Percentiles rank a stretch among this genome's conserved stretches.
Conservation (phyloP, 768 basidiomycete species). For the Steccherinum ochraceum region DNA sequence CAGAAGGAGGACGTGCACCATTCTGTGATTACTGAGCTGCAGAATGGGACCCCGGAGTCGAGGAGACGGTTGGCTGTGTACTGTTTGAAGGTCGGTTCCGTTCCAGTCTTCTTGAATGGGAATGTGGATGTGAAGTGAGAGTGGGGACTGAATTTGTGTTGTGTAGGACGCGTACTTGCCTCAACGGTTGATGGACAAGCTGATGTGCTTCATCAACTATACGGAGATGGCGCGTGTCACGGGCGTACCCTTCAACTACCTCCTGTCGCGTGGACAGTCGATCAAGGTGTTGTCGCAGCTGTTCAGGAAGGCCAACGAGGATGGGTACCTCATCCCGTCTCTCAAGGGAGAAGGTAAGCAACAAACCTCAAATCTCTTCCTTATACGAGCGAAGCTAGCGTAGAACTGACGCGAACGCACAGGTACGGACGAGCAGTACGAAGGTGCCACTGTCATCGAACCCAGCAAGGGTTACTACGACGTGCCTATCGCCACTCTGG, state of each 20-base stretch:
- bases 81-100: conserved; percentile 76
- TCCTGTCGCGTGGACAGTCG: conserved; percentile 91
- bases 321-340: conserved; percentile 85
- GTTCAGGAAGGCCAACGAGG: conserved; percentile 86
- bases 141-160: neutral
- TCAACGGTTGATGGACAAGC: conserved; percentile 90
- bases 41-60: conserved; percentile 94
- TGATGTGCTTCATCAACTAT: conserved; percentile 99
- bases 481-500: conserved; percentile 92
- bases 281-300: conserved; percentile 98
- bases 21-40: conserved; percentile 95
- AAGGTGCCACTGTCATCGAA: conserved; percentile 98
- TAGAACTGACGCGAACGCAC: neutral
- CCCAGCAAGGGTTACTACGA: conserved; percentile 96
- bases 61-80: conserved; percentile 91
- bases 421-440: conserved; percentile 95
- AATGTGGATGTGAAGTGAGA: neutral
- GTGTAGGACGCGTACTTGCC: conserved; percentile 94
- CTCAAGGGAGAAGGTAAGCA: conserved; percentile 79
- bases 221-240: conserved; percentile 99
- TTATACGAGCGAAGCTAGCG: neutral
- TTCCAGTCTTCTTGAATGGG: neutral
- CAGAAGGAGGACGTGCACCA: conserved; percentile 99
- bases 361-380: too few species aligned
- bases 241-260: conserved; percentile 97